Evolutionary conservation across 495 filamentous ascomycete species (phyloP).

Genomic region (Xylaria scruposa): DNA sequence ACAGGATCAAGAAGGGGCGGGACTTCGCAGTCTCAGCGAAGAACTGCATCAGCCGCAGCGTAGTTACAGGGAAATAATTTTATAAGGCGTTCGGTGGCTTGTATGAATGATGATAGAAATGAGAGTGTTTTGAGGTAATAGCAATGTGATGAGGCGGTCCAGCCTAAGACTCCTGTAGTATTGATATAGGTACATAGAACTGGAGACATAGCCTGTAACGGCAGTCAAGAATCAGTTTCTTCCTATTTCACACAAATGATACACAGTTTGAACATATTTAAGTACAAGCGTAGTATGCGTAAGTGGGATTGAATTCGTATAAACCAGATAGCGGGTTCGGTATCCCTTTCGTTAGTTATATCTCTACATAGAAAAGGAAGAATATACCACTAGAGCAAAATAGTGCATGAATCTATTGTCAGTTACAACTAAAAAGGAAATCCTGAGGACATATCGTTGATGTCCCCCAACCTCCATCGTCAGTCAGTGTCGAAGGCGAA

Average conservation of each 20-base stretch:
- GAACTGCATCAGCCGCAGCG: constrained; percentile 30
- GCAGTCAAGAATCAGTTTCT: background rate
- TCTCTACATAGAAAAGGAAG: too few relatives aligned
- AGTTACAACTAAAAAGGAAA: background rate
- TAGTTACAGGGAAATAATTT: background rate
- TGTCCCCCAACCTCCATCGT: too few relatives aligned
- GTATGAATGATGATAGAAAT: constrained; percentile 9
- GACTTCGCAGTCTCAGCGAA: constrained; percentile 32
- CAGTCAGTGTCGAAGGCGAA: background rate
- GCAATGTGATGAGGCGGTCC: background rate
- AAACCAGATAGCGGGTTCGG: too few relatives aligned
- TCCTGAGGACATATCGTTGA: background rate
- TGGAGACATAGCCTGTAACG: background rate
- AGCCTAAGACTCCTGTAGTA: background rate
- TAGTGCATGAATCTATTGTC: too few relatives aligned
- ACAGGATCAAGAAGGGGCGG: constrained; percentile 25
- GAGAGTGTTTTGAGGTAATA: constrained; percentile 6
- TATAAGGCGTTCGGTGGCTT: background rate
- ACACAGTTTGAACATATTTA: too few relatives aligned
- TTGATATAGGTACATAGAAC: background rate
- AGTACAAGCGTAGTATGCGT: too few relatives aligned
- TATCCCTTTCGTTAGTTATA: too few relatives aligned
- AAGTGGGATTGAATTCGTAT: too few relatives aligned
- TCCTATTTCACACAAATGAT: too few relatives aligned
- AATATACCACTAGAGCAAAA: too few relatives aligned